Evolutionary conservation across 78 protist species (phyloP), one percentile per base, ranked within the genome.

Genomic region (Polysphondylium violaceum): DNA sequence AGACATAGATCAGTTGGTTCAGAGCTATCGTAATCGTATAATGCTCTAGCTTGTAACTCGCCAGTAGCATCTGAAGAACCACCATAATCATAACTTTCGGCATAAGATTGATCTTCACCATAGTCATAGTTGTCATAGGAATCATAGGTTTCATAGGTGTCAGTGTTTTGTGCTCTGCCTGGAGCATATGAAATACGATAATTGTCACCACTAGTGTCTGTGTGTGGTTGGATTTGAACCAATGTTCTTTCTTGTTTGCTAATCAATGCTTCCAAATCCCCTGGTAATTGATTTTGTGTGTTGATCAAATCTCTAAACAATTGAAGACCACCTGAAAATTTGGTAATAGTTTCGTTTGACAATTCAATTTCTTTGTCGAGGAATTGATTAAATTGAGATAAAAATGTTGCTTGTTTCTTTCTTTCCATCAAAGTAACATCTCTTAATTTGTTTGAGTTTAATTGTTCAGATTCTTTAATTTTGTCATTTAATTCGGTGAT

Each of bases 181-280:
- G 79, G 79, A 40, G 79, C 90, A 69, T 83, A 83, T 27, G 90
- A 83, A 58, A 83, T 83, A 50, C 90, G 74, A 59, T 83, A 83
- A 56, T 43, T 73, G 31, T 69, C 90, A 33, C 51, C 23, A 43
- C 44, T 35, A 55, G 36, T 67, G 31, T 69, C 90, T 14, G 50
- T n/a, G 38, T 83, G 90, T 83, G 90, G 90, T 69, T 83, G 90
- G 59, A 83, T 83, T 69, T 83, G 90, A 11, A 83, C 90, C 65
- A 83, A 69, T 27, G 90, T 83, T 69, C 90, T 83, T 29, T 83
- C 90, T 58, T 83, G 90, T 69, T 83, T 83, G 43, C 78, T 83
- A 58, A 83, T 83, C 50, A 83, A 25, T 58, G 90, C 43, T 36
- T 83, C 90, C 51, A 69, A 50, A 27, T 83, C 90, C 6, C 23